A percentile compares a stretch with the other conserved stretches of the same genome.
Evolutionary conservation across 2,329 filamentous ascomycete species (phyloP).

Genomic region (Alternaria metachromatica): DNA sequence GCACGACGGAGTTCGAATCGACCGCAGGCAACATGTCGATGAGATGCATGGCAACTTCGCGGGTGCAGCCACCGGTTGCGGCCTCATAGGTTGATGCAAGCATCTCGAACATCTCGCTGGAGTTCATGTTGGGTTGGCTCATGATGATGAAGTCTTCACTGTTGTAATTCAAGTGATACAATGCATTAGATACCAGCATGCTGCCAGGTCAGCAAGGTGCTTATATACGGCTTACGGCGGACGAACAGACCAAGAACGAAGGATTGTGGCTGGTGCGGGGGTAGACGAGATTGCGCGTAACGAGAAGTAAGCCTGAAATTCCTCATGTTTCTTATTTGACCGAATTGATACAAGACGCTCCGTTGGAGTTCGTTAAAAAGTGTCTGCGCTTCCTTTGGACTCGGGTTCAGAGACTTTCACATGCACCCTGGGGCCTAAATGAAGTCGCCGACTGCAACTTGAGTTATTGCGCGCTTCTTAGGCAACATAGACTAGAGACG

Average conservation of each 20-base stretch:
- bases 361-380: background rate
- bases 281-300: background rate
- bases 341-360: rapidly evolving
- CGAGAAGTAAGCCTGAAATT: background rate
- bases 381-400: background rate
- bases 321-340: background rate
- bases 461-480: background rate
- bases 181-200: background rate
- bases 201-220: background rate
- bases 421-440: background rate
- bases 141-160: background rate
- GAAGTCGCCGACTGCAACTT: background rate
- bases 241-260: background rate
- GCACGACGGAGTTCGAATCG: constrained; percentile 18
- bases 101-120: background rate
- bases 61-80: constrained; percentile 23
- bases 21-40: constrained; percentile 19
- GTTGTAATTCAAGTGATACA: background rate
- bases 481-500: background rate
- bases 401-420: background rate
- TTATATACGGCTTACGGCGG: background rate
- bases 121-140: background rate
- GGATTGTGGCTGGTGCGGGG: background rate
- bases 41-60: constrained; percentile 21
- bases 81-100: constrained; percentile 18